These are phyloP conservation scores for Daldinia childiae DNA, from an alignment of 495 filamentous ascomycete genomes.

Conservation along the genomic window DNA sequence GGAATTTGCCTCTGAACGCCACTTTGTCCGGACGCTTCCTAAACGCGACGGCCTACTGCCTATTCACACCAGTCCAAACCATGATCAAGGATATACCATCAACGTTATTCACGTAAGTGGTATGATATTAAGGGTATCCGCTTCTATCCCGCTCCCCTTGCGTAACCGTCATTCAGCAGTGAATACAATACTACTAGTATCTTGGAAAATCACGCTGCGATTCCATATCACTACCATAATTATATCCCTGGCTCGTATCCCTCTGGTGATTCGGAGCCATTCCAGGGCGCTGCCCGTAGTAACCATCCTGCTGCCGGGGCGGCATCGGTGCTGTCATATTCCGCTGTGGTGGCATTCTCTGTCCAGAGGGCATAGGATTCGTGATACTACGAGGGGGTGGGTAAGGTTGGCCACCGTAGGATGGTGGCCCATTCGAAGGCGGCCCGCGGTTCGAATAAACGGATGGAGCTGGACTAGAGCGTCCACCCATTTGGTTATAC, in stretches of 20 bases:
- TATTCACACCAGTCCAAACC: slow-evolving; percentile 7
- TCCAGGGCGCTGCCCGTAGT: slow-evolving; percentile 37
- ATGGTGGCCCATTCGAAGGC: slow-evolving; percentile 31
- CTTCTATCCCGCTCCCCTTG: background rate
- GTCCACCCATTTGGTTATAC: slow-evolving; percentile 42
- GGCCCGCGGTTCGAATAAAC: slow-evolving; percentile 46
- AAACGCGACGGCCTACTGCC: slow-evolving; percentile 7
- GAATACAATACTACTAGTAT: slow-evolving; percentile 39
- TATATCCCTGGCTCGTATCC: slow-evolving; percentile 44
- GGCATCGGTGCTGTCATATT: slow-evolving; percentile 63
- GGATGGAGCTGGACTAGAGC: slow-evolving; percentile 53
- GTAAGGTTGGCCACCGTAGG: slow-evolving; percentile 33
- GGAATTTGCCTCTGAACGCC: slow-evolving; percentile 31
- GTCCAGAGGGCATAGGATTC: slow-evolving; percentile 47
- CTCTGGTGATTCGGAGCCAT: slow-evolving; percentile 29
- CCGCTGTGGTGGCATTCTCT: slow-evolving; percentile 53
- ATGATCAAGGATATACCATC: slow-evolving; percentile 13
- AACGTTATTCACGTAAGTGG: background rate
- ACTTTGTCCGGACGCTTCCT: slow-evolving; percentile 21
- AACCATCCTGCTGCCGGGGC: slow-evolving; percentile 42
- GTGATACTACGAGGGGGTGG: slow-evolving; percentile 54
- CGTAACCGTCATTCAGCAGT: slow-evolving; percentile 19
- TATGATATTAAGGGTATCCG: slow-evolving; percentile 31
- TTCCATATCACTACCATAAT: slow-evolving; percentile 49
- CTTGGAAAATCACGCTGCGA: slow-evolving; percentile 45